phyloP scores from a whole-genome alignment of 176 grass and related monocot genomes.

The Alloteropsis semialata region DNA sequence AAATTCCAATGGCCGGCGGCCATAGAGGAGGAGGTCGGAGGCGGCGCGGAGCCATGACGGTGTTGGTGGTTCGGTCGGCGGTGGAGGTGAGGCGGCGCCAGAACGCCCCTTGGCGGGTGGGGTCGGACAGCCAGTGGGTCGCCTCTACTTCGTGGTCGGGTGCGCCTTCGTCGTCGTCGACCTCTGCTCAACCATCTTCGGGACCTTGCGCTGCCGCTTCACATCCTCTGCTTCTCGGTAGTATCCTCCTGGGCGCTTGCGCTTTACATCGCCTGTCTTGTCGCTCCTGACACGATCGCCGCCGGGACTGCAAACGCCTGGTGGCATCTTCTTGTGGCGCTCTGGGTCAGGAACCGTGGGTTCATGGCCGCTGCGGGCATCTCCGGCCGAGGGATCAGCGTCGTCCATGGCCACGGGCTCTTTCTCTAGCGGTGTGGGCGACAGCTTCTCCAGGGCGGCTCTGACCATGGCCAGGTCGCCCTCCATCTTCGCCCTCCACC shows the following conservation, averaged over 20 bases:
- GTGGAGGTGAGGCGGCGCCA: no score
- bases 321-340: not conserved
- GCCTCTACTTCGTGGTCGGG: not conserved
- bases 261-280: not conserved
- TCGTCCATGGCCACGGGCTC: not conserved
- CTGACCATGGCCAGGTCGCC: not conserved
- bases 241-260: not conserved
- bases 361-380: not conserved
- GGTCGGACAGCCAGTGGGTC: no score
- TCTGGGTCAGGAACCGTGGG: not conserved
- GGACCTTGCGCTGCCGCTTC: not conserved
- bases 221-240: not conserved
- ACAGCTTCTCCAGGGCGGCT: not conserved
- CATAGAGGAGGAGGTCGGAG: no score
- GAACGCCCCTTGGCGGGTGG: no score
- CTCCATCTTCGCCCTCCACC: not conserved
- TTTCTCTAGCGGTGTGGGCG: not conserved
- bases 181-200: not conserved
- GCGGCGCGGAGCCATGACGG: no score
- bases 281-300: not conserved
- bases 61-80: not conserved
- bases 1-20: no score
- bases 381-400: not conserved
- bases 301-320: not conserved
- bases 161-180: not conserved